These are phyloP conservation scores for Musa beccarii DNA, from an alignment of 176 grass and related monocot species.

Conservation along the genomic window DNA sequence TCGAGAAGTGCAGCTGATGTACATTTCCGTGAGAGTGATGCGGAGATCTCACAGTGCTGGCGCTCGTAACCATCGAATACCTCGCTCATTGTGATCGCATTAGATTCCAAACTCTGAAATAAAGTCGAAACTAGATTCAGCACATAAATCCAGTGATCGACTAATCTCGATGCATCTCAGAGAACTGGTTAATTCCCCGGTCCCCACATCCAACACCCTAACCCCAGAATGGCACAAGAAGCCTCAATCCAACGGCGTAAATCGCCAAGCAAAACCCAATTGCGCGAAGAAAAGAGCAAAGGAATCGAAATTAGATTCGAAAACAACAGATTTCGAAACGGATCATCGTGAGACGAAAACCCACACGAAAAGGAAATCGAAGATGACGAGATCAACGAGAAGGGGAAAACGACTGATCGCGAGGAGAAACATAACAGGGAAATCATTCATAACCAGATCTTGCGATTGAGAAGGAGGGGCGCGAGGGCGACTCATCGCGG, in stretches of 20 bases:
- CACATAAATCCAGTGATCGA: neutral
- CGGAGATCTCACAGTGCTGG: constrained; percentile 82
- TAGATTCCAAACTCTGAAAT: neutral
- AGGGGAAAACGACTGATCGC: too few relatives aligned
- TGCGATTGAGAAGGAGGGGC: too few relatives aligned
- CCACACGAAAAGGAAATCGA: too few relatives aligned
- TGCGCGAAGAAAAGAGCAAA: too few relatives aligned
- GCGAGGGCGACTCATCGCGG: too few relatives aligned
- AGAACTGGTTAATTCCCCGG: neutral
- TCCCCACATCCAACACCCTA: neutral
- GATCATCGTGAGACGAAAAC: too few relatives aligned
- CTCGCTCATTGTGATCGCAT: constrained; percentile 47
- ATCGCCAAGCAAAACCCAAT: too few relatives aligned
- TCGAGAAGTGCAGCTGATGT: constrained; percentile 40
- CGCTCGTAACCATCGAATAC: constrained; percentile 75
- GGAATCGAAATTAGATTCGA: too few relatives aligned
- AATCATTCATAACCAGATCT: too few relatives aligned
- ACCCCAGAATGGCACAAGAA: neutral
- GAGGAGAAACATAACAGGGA: too few relatives aligned
- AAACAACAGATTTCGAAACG: too few relatives aligned
- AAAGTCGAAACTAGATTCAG: neutral
- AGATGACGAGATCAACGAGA: too few relatives aligned
- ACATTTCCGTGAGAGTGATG: constrained; percentile 67
- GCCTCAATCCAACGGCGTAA: neutral
- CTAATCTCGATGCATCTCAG: neutral